phyloP scores from a whole-genome alignment of 2,329 filamentous ascomycete genomes.

The Capronia epimyces region DNA sequence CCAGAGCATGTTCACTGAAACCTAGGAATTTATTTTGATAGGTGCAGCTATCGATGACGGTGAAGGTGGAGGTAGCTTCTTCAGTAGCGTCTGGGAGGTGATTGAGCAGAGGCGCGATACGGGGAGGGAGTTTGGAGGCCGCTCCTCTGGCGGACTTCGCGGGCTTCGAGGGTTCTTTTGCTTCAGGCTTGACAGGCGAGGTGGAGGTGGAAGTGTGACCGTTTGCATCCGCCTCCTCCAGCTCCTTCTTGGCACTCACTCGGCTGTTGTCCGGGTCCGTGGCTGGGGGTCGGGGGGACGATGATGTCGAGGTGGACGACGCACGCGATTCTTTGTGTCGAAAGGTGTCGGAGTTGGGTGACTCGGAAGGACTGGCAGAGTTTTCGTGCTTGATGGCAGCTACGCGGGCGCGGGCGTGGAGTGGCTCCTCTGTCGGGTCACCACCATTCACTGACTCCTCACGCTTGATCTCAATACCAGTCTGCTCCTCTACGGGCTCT shows the following conservation, averaged over 20 bases:
- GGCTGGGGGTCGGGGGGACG: constrained; percentile 13
- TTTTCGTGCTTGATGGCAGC: constrained; percentile 23
- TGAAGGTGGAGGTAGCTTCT: constrained; percentile 70
- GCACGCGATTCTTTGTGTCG: constrained; percentile 25
- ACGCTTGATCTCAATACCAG: constrained; percentile 23
- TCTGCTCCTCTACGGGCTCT: constrained; percentile 18
- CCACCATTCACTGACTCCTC: constrained; percentile 19
- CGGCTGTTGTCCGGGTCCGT: constrained; percentile 10
- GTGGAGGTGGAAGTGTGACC: constrained; percentile 53
- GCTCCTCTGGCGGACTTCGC: constrained; percentile 68
- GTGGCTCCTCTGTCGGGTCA: constrained; percentile 20
- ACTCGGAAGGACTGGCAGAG: constrained; percentile 20
- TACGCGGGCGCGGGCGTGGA: constrained; percentile 14
- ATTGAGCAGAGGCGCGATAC: constrained; percentile 62
- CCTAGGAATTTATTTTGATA: constrained; percentile 91
- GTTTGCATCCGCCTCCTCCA: constrained; percentile 47
- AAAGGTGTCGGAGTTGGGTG: constrained; percentile 15
- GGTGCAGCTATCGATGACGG: constrained; percentile 75
- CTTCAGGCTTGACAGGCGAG: constrained; percentile 53
- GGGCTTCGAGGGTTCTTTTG: constrained; percentile 55
- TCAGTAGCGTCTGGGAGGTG: constrained; percentile 72
- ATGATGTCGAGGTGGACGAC: constrained; percentile 22
- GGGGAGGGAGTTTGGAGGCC: constrained; percentile 62
- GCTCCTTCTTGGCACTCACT: constrained; percentile 33
- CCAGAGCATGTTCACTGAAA: constrained; percentile 83